Conservation (phyloP, 2,329 filamentous ascomycete species). For the Penicillium sp. region DNA sequence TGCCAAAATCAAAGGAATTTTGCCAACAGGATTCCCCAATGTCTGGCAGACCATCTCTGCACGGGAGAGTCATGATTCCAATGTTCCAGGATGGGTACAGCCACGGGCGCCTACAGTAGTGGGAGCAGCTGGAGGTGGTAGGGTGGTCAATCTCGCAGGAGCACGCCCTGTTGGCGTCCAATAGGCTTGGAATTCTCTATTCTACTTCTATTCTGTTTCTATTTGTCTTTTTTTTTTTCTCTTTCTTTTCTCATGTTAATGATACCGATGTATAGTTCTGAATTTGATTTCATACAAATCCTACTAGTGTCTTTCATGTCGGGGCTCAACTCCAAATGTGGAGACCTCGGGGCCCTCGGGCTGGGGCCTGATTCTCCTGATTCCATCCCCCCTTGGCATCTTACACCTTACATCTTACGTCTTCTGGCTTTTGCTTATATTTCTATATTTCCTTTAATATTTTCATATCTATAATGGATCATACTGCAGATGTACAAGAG, state of each 20-base stretch:
- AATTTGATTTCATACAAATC: neutral
- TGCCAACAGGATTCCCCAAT: conserved; percentile 61
- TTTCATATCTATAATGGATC: conserved; percentile 13
- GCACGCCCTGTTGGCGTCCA: conserved; percentile 51
- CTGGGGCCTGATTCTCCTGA: neutral
- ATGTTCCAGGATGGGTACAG: conserved; percentile 74
- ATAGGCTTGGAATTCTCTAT: conserved; percentile 9
- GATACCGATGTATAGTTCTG: conserved; percentile 2
- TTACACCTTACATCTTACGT: neutral
- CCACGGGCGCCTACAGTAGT: conserved; percentile 18
- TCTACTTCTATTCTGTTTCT: neutral
- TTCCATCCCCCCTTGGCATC: neutral
- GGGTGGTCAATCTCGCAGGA: conserved; percentile 57
- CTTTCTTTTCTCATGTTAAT: neutral
- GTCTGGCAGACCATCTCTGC: conserved; percentile 67
- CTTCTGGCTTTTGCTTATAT: neutral
- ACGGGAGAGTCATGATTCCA: conserved; percentile 58
- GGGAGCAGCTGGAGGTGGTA: conserved; percentile 39
- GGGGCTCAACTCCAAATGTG: neutral
- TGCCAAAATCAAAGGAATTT: conserved; percentile 46
- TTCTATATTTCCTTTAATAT: neutral
- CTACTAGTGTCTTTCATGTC: too few species aligned
- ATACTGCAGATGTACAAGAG: conserved; percentile 14
- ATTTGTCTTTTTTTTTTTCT: neutral
- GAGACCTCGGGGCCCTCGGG: neutral